Conservation (phyloP, 306 rosid species). For the Sophora flavescens region DNA sequence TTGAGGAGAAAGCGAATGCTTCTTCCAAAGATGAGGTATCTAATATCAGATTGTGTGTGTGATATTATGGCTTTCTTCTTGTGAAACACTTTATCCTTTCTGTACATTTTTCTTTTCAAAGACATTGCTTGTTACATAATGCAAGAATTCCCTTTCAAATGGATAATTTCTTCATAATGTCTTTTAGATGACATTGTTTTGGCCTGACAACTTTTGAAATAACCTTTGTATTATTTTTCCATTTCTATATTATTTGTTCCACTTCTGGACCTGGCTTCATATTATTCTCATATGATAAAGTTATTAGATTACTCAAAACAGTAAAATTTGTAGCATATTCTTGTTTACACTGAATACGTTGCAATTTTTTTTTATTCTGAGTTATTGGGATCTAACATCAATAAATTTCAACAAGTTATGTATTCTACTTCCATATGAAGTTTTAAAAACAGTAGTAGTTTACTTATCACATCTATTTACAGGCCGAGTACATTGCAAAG, state of each 20-base stretch:
- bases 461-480: background rate
- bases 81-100: background rate
- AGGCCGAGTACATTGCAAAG: slow-evolving; percentile 39
- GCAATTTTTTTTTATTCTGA: background rate
- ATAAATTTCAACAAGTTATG: background rate
- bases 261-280: background rate
- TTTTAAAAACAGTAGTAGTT: background rate
- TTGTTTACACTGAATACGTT: background rate
- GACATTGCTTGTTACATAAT: background rate
- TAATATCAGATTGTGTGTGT: background rate
- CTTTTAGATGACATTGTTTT: background rate
- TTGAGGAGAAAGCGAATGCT: background rate
- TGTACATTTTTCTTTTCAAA: background rate
- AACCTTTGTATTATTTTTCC: background rate
- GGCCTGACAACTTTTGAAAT: background rate
- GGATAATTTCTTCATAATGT: background rate
- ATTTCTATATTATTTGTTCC: background rate
- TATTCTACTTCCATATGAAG: slow-evolving; percentile 1
- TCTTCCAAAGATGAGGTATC: slow-evolving; percentile 46
- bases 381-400: background rate
- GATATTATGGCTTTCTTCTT: background rate
- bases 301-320: background rate
- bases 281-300: background rate
- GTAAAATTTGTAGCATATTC: background rate
- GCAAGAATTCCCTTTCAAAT: background rate